These are phyloP conservation scores for Dipteronia sinensis DNA, from an alignment of 345 rosid genomes.

Conservation along the genomic window DNA sequence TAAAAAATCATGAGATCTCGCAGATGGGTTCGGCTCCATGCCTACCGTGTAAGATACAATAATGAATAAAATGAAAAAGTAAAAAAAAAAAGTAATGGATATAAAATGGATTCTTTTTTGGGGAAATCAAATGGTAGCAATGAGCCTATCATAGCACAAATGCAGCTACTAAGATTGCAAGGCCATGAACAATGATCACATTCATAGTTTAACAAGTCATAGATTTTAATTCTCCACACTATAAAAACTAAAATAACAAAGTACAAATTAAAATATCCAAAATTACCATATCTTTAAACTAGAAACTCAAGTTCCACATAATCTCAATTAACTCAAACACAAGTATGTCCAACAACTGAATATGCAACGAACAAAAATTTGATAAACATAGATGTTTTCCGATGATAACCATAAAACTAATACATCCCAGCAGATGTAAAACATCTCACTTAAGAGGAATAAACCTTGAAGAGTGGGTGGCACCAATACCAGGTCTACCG, in stretches of 20 bases:
- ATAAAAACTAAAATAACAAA: neutral
- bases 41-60: too few relatives aligned
- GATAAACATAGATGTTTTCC: constrained; percentile 3
- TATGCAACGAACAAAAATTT: constrained; percentile 14
- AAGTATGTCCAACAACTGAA: constrained; percentile 5
- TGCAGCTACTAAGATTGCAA: neutral
- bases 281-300: neutral
- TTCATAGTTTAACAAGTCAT: neutral
- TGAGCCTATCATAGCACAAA: neutral
- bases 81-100: too few relatives aligned
- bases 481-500: constrained; percentile 97
- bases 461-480: constrained; percentile 97
- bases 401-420: neutral
- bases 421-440: neutral
- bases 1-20: too few relatives aligned
- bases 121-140: too few relatives aligned
- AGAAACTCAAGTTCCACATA: constrained; percentile 8
- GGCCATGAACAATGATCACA: neutral
- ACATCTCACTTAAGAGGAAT: constrained; percentile 82
- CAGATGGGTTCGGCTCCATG: too few relatives aligned
- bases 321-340: constrained; percentile 8
- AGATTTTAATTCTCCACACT: neutral
- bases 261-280: neutral
- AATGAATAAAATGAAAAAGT: too few relatives aligned
- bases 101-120: neutral